Evolutionary conservation across 1,284 basidiomycete genomes (phyloP).

Genomic region (Microbotryomycetes sp.): DNA sequence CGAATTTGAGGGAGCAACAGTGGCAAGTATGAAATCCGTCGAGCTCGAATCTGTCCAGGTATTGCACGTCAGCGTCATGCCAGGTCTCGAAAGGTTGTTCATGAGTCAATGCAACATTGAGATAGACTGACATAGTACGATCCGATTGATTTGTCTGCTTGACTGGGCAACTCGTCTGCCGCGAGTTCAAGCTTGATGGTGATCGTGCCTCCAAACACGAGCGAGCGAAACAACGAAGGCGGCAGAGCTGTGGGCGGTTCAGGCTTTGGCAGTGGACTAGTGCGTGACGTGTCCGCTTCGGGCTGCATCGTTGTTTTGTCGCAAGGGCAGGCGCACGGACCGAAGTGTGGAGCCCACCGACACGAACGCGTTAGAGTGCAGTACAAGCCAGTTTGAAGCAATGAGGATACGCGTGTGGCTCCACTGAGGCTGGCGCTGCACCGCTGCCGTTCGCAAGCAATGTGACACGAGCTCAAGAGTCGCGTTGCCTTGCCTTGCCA

Average conservation of each 20-base stretch:
- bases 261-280: too few species aligned
- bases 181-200: constrained; percentile 77
- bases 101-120: constrained; percentile 35
- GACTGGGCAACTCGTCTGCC: constrained; percentile 73
- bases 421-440: too few species aligned
- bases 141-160: constrained; percentile 75
- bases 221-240: constrained; percentile 57
- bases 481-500: background rate
- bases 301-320: too few species aligned
- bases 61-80: too few species aligned
- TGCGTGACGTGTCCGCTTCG: too few species aligned
- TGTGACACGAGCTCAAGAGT: background rate
- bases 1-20: constrained; percentile 79
- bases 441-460: too few species aligned
- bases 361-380: too few species aligned
- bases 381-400: too few species aligned
- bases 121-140: constrained; percentile 56
- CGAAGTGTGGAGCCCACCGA: too few species aligned
- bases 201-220: constrained; percentile 77
- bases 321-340: too few species aligned
- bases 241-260: background rate
- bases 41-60: constrained; percentile 52
- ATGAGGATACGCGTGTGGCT: too few species aligned
- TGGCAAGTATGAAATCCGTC: constrained; percentile 82
- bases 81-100: too few species aligned